Base-by-base conservation (phyloP, 2,329 filamentous ascomycete genomes). In the Nothopassalora personata region DNA sequence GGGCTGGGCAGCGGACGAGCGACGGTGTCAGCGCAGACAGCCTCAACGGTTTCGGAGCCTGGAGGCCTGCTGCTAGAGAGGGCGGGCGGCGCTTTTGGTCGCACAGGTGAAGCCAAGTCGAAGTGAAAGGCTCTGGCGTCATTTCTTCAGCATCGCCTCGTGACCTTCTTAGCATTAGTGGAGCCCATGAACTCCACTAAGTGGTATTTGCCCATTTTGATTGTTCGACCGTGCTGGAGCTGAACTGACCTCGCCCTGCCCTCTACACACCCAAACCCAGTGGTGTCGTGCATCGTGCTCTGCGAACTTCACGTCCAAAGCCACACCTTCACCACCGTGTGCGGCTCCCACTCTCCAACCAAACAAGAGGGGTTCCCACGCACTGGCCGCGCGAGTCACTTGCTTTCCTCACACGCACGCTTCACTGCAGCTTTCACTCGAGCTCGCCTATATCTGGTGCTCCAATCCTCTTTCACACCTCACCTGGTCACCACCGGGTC, bases 191-290 rank as follows among this genome's bases (percentile, higher is more conserved):
- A 30, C 23, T 30, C 47, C 47, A 49, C 47, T 49, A 49, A 49
- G 43, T n/a, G 28, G 49, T 51, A 51, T 51, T 51, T 51, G 49
- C 49, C 49, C 27, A 51, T 30, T 51, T 51, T 51, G 47, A 49
- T 49, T 49, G 49, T 19, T 27, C 46, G 19, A 18, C 28, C 19
- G 46, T 49, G 23, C 28, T 11, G 28, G 19, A 49, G 46, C 46
- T 49, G 46, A 49, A 49, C 46, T 28, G 10, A 49, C 23, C 28
- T 49, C 46, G 28, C 18, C 28, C 28, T 34, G 15, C 8, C 18
- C 11, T 15, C 46, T n/a, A 49, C 7, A 15, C n/a, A n/a, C 15
- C 8, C 13, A n/a, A 7, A n/a, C n/a, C n/a, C 15, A n/a, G 39
- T 18, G 4, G 39, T 43, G 39, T 43, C 15, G 39, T 43, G 39